Evolutionary conservation across 306 rosid species (phyloP), one percentile per base, ranked within the genome.

Genomic region (Sphenostylis stenocarpa): DNA sequence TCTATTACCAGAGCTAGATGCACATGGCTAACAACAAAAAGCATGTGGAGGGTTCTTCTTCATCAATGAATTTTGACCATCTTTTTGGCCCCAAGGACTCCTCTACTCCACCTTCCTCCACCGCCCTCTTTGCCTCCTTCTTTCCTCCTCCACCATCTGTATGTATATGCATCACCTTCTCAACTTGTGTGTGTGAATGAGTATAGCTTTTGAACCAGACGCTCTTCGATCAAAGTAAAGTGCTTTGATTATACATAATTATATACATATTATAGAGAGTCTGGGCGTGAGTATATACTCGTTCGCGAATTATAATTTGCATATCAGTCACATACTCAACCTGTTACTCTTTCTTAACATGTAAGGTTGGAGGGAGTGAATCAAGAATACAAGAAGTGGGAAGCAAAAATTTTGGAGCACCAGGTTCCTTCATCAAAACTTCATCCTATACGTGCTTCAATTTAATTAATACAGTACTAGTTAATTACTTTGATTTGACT

Each of bases 61-160:
- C 88, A 29, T 85, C 97, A 13, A 67, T 41, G 79, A 84, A 77
- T 23, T 82, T 91, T 8, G 97, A 91, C 79, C 88, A 87, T 66
- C 89, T 94, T 72, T 94, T 94, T 67, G 96, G 96, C 49, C 97
- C 93, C 29, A 87, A 71, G 73, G 77, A 88, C 2, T 48, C 90
- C 11, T 38, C 86, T 9, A 31, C 86, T 79, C 79, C 90, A 70
- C 84, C 97, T 39, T 31, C 88, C 16, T 81, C 93, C 28, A 31
- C 83, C 49, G 85, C 82, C 39, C 36, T 88, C 43, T 88, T 94
- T 75, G 84, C 84, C 73, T 83, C 96, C 68, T 85, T 94, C 82
- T 94, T 94, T 55, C 91, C 94, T 11, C 91, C 88, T 10, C 84
- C 91, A 12, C 60, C 89, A 55, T 9, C 86, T 88, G 98, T 26